Base-by-base conservation (phyloP, 495 filamentous ascomycete genomes). In the Lasiosphaeria ovina region DNA sequence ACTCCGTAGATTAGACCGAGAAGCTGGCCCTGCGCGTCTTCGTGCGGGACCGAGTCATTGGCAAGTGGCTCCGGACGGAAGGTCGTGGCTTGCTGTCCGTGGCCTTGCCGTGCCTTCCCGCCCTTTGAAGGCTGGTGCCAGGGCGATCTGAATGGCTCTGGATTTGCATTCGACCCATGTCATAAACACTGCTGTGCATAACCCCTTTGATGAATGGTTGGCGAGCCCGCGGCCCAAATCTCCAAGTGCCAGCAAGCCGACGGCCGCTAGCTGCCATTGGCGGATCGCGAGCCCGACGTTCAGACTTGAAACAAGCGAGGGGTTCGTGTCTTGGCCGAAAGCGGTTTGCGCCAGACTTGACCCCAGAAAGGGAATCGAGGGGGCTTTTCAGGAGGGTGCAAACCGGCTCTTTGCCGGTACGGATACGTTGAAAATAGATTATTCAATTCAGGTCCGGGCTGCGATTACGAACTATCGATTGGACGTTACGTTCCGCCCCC, bases 251-350 rank as follows among this genome's bases (percentile, higher is more conserved):
- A 67, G 69, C 60, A 57, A 62, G 65, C 57, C 33, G 31, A 58
- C 55, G 33, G 49, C 47, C 54, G 54, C 40, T 54, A 56, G 62
- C 33, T 62, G 58, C 57, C 51, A 76, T 76, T 76, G 72, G 72
- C 60, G 62, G 54, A 59, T 54, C 38, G 51, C 31, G 35, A 51
- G 56, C 61, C 63, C 66, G 70, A 58, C 62, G 58, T 66, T 57
- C 57, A 61, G 61, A 72, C 61, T 67, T 76, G 73, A 77, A 76
- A 77, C 72, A 75, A 69, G 69, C 72, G 71, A 73, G 63, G 70
- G 72, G 64, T 62, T 67, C 44, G 59, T 57, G 55, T n/a, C 49
- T 57, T 62, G 61, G 60, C 58, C 45, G 14, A 64, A 69, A 69
- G 59, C 51, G 51, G 62, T 59, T 54, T 65, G 38, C 55, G 35